Evolutionary conservation across 2,329 filamentous ascomycete species (phyloP), one percentile per base, ranked within the genome.

Genomic region (Nigrograna mackinnonii): DNA sequence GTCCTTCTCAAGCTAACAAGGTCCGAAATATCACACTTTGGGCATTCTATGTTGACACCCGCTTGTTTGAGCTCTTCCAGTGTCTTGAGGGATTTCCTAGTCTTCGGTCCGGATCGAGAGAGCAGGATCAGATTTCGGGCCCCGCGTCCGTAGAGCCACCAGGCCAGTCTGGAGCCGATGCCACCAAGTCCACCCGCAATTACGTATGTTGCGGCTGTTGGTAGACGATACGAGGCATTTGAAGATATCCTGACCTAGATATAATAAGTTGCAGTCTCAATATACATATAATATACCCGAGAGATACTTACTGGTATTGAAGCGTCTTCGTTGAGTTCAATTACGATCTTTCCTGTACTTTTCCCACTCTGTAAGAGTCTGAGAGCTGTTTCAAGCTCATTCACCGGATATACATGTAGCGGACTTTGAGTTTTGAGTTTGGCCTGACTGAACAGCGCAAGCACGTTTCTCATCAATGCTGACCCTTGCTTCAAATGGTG

Each of bases 331-430:
- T n/a, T 44, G 31, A 50, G 22, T 24, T 40, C 24, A 2, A 54
- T 17, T 3, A 54, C 43, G 2, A 52, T 34, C 22, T 52, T 52
- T 2, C 51, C 51, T 4, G 37, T 35, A 19, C 43, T 46, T 4
- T 47, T 37, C 6, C 48, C 48, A 12, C 39, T 38, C 13, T 49
- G 42, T 3, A 54, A 22, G 16, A 42, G 35, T 20, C 49, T 34
- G 19, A 52, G 39, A 1, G 48, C 46, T 1, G 30, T 14, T 14
- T 50, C 47, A 3, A 42, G 18, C n/a, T 53, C 7, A 3, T 26
- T 32, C 2, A 52, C 12, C 2, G 36, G 30, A 24, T 32, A 51
- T 16, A 24, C n/a, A 33, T 39, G 35, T 6, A 51, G 28, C 12
- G 47, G 50, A 7, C 39, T 16, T 18, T 17, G 4, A 12, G 37